These are phyloP conservation scores for Vanderwaltozyma tropicalis DNA, from an alignment of 805 yeast genomes.

Conservation along the genomic window DNA sequence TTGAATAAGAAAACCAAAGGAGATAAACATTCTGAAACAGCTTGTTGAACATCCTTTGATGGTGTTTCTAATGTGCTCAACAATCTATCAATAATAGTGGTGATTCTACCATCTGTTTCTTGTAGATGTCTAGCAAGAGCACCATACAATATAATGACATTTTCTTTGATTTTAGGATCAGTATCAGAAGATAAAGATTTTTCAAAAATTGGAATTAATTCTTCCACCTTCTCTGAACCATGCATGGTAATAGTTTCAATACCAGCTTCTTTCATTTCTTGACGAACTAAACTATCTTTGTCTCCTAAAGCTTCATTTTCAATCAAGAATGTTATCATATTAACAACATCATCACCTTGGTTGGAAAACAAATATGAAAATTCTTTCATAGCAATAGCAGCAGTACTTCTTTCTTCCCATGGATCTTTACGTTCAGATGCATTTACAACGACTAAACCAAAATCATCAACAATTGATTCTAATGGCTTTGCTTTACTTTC, in stretches of 20 bases:
- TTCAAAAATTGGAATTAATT: slow-evolving; percentile 75
- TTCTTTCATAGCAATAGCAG: slow-evolving; percentile 55
- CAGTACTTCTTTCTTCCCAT: slow-evolving; percentile 81
- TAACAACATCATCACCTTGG: slow-evolving; percentile 33
- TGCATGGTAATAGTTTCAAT: slow-evolving; percentile 53
- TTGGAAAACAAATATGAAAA: slow-evolving; percentile 39
- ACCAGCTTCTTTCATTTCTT: slow-evolving; percentile 86
- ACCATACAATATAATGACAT: slow-evolving; percentile 81
- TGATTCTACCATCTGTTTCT: slow-evolving; percentile 53
- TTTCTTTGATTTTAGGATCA: slow-evolving; percentile 51
- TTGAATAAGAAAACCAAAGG: slow-evolving; percentile 61
- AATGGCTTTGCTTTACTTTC: slow-evolving; percentile 57
- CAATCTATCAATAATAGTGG: slow-evolving; percentile 55
- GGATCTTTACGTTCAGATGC: slow-evolving; percentile 54
- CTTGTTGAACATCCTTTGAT: slow-evolving; percentile 81
- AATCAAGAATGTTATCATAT: slow-evolving; percentile 53
- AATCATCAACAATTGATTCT: slow-evolving; percentile 65
- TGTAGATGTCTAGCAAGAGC: slow-evolving; percentile 78
- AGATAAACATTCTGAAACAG: slow-evolving; percentile 76
- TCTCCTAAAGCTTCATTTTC: slow-evolving; percentile 64
- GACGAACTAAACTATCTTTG: slow-evolving; percentile 57
- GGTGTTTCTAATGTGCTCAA: slow-evolving; percentile 73
- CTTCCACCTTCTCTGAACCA: slow-evolving; percentile 61
- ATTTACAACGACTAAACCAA: slow-evolving; percentile 62
- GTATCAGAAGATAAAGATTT: slow-evolving; percentile 34